Evolutionary conservation across 495 filamentous ascomycete species (phyloP).

Genomic region (Penicillium angulare): DNA sequence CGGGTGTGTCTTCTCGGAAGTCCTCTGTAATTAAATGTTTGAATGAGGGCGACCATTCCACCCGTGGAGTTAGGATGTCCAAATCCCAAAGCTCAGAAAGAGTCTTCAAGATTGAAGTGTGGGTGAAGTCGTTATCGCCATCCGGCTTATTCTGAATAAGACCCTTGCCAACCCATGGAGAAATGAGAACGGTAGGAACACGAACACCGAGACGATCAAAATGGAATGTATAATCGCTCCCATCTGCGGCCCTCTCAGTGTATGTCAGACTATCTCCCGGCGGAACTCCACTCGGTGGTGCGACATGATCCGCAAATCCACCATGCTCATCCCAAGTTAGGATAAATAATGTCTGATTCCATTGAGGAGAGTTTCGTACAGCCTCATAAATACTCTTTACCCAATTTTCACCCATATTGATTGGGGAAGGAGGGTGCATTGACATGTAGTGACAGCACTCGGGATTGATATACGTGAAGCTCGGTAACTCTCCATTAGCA

Average conservation of each 20-base stretch:
- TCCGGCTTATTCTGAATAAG: constrained; percentile 38
- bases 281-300: constrained; percentile 44
- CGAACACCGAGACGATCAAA: constrained; percentile 52
- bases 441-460: constrained; percentile 51
- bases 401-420: constrained; percentile 48
- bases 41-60: constrained; percentile 45
- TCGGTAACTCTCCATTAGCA: constrained; percentile 38
- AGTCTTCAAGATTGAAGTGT: constrained; percentile 45
- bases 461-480: constrained; percentile 53
- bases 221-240: constrained; percentile 42
- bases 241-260: constrained; percentile 40
- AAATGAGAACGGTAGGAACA: constrained; percentile 50
- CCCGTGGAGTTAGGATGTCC: constrained; percentile 39
- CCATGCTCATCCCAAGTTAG: constrained; percentile 52
- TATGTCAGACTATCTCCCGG: constrained; percentile 42
- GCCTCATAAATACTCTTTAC: constrained; percentile 53
- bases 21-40: constrained; percentile 29
- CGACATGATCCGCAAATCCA: constrained; percentile 50
- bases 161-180: constrained; percentile 48
- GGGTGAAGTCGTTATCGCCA: constrained; percentile 38
- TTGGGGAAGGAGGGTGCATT: constrained; percentile 48
- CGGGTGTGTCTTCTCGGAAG: constrained; percentile 30
- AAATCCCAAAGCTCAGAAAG: constrained; percentile 44
- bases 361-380: constrained; percentile 44
- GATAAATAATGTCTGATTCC: constrained; percentile 50